Conservation (phyloP, 306 rosid genomes). For the Vachellia collinsii region DNA sequence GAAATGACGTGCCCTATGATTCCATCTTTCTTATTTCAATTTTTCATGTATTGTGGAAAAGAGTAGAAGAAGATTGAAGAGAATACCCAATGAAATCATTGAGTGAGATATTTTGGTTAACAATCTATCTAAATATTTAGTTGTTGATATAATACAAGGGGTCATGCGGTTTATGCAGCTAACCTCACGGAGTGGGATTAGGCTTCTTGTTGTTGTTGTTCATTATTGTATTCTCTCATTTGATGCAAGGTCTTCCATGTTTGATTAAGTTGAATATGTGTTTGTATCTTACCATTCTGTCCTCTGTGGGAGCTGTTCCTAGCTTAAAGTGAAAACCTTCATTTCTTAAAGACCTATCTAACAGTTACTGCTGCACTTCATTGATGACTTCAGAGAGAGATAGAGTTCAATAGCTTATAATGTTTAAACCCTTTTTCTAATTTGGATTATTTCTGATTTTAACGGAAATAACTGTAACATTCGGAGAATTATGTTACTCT, state of each 20-base stretch:
- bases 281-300: conserved; percentile 11
- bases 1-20: background rate
- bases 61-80: too few relatives aligned
- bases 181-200: too few relatives aligned
- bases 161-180: too few relatives aligned
- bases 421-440: conserved; percentile 13
- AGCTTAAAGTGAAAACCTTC: conserved; percentile 14
- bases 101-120: too few relatives aligned
- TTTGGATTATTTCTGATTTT: background rate
- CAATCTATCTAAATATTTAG: too few relatives aligned
- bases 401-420: background rate
- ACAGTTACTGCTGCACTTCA: background rate
- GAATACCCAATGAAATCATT: too few relatives aligned
- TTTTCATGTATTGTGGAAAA: background rate
- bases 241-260: background rate
- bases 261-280: background rate
- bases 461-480: conserved; percentile 4
- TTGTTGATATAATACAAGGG: too few relatives aligned
- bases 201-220: too few relatives aligned
- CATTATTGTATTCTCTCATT: background rate
- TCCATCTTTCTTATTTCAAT: background rate
- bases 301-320: conserved; percentile 19
- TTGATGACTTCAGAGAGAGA: background rate
- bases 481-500: conserved; percentile 9
- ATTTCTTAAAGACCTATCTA: conserved; percentile 4